Base-by-base conservation (phyloP, 805 yeast genomes). In the Clavispora santaluciae region DNA sequence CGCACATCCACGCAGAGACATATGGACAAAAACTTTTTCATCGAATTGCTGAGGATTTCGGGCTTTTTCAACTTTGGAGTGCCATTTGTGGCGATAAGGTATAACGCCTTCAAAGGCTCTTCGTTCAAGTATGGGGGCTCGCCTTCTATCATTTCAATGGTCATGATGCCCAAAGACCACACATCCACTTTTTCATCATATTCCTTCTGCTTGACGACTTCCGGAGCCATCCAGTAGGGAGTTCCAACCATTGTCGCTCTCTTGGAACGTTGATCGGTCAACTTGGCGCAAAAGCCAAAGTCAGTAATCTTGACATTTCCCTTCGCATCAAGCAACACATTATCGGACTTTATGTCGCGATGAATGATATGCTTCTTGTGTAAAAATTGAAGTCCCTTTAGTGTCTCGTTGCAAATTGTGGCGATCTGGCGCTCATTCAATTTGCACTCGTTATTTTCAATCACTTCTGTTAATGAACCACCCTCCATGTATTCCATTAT, bases 401-500 rank as follows among this genome's bases (percentile, higher is more conserved):
- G 77, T 0, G 97, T 88, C 60, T 93, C 99, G 44, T 76, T 72
- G 62, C 96, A 91, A 39, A 93, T 88, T 3, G 90, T 79, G 2
- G 97, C 86, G 49, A 95, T 93, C 64, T 95, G 99, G 38, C 80
- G 77, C 62, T 93, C 99, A 13, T 77, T 75, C 52, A 93, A 66
- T 36, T 77, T 73, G 49, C 54, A 61, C 40, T 81, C 81, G 60
- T 90, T 90, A 64, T 89, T 86, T 42, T 89, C 96, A 56, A 95
- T 90, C 30, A 95, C 86, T 66, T 93, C 99, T 0, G 98, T 93
- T 51, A 93, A 70, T 4, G 96, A 86, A 1, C 99, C 99, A 40
- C 99, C 99, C 66, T 95, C 97, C 99, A 93, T 93, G 61, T 81
- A 95, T 63, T 93, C 99, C 99, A 93, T 93, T 23, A 95, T 86